Conservation (phyloP, 768 basidiomycete species). For the Lactarius evosmus region DNA sequence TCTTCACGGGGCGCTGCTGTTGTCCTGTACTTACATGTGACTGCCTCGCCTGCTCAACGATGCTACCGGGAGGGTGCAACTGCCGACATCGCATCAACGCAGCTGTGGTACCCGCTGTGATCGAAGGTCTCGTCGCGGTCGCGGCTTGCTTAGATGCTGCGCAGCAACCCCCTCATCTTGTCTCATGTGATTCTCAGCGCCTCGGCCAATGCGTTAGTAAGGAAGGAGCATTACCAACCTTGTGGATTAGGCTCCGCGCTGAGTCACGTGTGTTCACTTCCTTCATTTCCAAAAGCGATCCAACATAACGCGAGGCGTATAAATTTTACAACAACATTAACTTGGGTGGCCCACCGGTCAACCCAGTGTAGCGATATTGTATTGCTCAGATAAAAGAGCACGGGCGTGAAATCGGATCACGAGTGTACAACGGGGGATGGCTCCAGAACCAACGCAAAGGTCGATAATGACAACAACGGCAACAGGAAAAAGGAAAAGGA, state of each 20-base stretch:
- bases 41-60: not conserved
- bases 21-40: not conserved
- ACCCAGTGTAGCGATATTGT: conserved; percentile 20
- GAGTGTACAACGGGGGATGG: conserved; percentile 21
- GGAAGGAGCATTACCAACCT: not conserved
- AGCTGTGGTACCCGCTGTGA: not conserved
- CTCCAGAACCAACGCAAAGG: conserved; percentile 21
- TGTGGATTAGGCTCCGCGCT: not conserved
- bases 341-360: conserved; percentile 14
- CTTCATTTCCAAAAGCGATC: no score
- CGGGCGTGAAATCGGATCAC: conserved; percentile 3
- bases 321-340: conserved; percentile 25
- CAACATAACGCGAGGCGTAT: not conserved
- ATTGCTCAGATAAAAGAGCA: conserved; percentile 17
- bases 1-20: not conserved
- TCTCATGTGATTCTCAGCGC: not conserved
- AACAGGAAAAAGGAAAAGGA: conserved; percentile 24
- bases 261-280: not conserved
- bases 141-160: not conserved
- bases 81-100: not conserved
- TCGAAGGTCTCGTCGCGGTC: not conserved
- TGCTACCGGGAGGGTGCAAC: no score
- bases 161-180: not conserved
- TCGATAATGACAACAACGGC: conserved; percentile 28
- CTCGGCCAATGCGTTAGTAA: not conserved